phyloP scores from a whole-genome alignment of 2,329 filamentous ascomycete species.

The Apiospora sp. region DNA sequence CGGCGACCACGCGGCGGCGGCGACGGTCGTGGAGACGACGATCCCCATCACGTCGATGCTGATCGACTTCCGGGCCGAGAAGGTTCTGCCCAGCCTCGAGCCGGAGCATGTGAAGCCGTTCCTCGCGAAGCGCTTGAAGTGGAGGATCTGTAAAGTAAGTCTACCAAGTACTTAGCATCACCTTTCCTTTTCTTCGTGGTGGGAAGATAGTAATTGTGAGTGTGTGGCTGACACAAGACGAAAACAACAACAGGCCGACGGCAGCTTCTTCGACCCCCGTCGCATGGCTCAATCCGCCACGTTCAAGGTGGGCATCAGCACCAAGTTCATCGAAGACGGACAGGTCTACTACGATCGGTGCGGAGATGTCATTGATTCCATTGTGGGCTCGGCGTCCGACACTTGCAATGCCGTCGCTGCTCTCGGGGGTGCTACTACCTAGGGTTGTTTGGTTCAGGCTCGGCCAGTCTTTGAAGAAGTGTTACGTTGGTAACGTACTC shows the following conservation, averaged over 20 bases:
- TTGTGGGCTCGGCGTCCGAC: too few species aligned
- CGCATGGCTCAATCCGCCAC: background rate
- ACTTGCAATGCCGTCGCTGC: too few species aligned
- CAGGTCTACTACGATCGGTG: background rate
- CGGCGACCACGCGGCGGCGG: conserved; percentile 1
- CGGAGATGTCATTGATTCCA: background rate
- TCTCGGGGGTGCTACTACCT: too few species aligned
- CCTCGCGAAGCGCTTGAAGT: background rate
- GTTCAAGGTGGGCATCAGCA: background rate
- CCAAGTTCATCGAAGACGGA: background rate
- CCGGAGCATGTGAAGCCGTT: background rate
- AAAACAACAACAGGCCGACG: conserved; percentile 8
- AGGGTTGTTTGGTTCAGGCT: too few species aligned
- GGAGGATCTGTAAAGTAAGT: background rate
- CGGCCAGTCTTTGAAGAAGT: too few species aligned
- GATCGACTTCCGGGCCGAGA: background rate
- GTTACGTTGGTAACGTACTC: too few species aligned
- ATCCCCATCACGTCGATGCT: too few species aligned
- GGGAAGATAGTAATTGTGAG: background rate
- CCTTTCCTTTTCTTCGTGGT: background rate
- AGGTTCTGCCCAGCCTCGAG: background rate
- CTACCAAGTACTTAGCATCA: background rate
- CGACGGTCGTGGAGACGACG: background rate
- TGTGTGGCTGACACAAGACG: background rate
- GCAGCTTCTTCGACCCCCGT: background rate